These are phyloP conservation scores for Rachicladosporium sp. DNA, from an alignment of 2,329 filamentous ascomycete species.

Conservation along the genomic window DNA sequence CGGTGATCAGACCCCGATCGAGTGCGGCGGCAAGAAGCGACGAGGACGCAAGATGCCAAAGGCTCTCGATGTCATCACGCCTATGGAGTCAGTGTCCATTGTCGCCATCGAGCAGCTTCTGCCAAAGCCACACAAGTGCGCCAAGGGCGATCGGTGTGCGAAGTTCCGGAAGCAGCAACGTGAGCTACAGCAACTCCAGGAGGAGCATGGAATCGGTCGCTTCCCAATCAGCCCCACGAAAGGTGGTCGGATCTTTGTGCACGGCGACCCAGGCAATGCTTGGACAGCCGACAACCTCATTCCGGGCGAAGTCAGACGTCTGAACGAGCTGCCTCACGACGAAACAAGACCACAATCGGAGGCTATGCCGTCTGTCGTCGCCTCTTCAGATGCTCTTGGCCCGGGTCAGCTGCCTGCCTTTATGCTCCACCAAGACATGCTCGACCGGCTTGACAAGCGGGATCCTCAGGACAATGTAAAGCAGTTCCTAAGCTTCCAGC, in stretches of 20 bases:
- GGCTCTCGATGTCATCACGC: constrained; percentile 56
- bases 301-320: constrained; percentile 34
- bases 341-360: constrained; percentile 50
- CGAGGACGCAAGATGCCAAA: constrained; percentile 28
- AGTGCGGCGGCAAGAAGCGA: constrained; percentile 24
- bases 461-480: constrained; percentile 89
- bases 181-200: constrained; percentile 60
- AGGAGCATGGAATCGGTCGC: constrained; percentile 44
- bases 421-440: constrained; percentile 57
- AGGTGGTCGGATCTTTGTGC: constrained; percentile 60
- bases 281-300: constrained; percentile 45
- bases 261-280: constrained; percentile 68
- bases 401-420: constrained; percentile 53
- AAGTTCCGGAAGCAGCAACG: constrained; percentile 74
- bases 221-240: constrained; percentile 50
- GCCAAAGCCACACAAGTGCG: constrained; percentile 71
- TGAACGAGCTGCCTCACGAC: constrained; percentile 9
- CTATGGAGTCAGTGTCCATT: constrained; percentile 76
- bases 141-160: constrained; percentile 73
- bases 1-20: constrained; percentile 21
- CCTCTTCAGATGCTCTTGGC: constrained; percentile 81
- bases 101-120: constrained; percentile 84
- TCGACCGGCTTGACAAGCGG: constrained; percentile 55
- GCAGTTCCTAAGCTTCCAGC: constrained; percentile 81
- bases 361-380: constrained; percentile 67